phyloP scores from a whole-genome alignment of 805 yeast species.

The Lipomyces japonicus region DNA sequence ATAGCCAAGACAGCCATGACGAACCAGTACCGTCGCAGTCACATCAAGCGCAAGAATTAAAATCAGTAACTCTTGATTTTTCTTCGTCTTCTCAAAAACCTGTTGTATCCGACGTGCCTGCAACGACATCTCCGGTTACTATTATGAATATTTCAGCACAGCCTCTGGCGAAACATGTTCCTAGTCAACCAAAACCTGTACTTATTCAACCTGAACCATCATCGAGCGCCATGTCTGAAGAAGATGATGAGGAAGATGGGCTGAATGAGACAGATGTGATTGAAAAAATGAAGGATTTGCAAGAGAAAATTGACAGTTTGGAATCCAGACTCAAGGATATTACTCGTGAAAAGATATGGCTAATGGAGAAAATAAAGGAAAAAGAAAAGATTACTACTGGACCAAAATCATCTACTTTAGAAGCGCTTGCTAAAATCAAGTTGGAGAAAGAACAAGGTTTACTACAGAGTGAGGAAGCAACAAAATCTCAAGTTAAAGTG shows the following conservation, averaged over 20 bases:
- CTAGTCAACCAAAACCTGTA: too few relatives aligned
- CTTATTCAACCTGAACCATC: background rate
- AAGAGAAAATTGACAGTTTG: slow-evolving; percentile 4
- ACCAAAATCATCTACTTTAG: slow-evolving; percentile 12
- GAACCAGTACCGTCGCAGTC: too few relatives aligned
- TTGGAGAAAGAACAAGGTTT: background rate
- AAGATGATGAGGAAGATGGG: slow-evolving; percentile 28
- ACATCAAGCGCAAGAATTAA: too few relatives aligned
- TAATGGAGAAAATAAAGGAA: too few relatives aligned
- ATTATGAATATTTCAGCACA: too few relatives aligned
- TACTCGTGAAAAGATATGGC: slow-evolving; percentile 4
- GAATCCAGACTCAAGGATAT: slow-evolving; percentile 10
- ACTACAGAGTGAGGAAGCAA: background rate
- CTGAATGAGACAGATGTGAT: slow-evolving; percentile 24
- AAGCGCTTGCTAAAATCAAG: slow-evolving; percentile 7
- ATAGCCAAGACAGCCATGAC: too few relatives aligned
- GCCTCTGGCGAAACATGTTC: too few relatives aligned
- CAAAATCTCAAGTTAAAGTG: background rate
- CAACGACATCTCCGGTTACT: too few relatives aligned
- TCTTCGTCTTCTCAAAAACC: too few relatives aligned
- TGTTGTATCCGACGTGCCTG: too few relatives aligned
- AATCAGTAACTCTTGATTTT: too few relatives aligned
- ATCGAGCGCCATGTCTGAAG: slow-evolving; percentile 1
- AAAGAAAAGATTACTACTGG: slow-evolving; percentile 1
- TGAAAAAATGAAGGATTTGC: slow-evolving; percentile 16